Evolutionary conservation across 2,329 filamentous ascomycete genomes (phyloP).

Genomic region (Penicillium sp.): DNA sequence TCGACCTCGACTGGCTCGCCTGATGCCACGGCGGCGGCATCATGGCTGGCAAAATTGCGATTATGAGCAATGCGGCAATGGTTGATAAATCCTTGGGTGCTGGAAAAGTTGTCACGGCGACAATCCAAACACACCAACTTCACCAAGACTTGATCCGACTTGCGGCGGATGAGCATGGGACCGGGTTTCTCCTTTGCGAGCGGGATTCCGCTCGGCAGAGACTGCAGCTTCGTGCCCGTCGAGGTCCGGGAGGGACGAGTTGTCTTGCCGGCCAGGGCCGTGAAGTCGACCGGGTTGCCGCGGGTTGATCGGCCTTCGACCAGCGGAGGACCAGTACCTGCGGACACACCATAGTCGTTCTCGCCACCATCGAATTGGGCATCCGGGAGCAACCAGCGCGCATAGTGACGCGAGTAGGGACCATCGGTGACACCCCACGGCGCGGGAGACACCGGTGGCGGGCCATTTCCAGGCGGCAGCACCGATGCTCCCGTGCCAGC

Average conservation of each 20-base stretch:
- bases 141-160: slow-evolving; percentile 73
- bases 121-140: slow-evolving; percentile 89
- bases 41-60: slow-evolving; percentile 90
- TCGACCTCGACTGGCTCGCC: slow-evolving; percentile 74
- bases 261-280: slow-evolving; percentile 48
- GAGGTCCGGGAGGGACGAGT: slow-evolving; percentile 52
- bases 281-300: slow-evolving; percentile 60
- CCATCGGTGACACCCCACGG: slow-evolving; percentile 89
- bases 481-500: slow-evolving; percentile 68
- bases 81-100: slow-evolving; percentile 95
- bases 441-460: slow-evolving; percentile 69
- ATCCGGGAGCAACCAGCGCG: slow-evolving; percentile 90
- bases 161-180: slow-evolving; percentile 76
- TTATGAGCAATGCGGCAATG: slow-evolving; percentile 95
- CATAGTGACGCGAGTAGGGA: slow-evolving; percentile 89
- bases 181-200: slow-evolving; percentile 74
- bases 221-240: slow-evolving; percentile 59
- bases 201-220: slow-evolving; percentile 64
- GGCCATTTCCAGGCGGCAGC: slow-evolving; percentile 55
- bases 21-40: slow-evolving; percentile 82
- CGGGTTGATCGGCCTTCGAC: slow-evolving; percentile 72
- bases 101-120: slow-evolving; percentile 83
- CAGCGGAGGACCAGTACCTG: slow-evolving; percentile 39
- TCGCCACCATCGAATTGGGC: slow-evolving; percentile 69
- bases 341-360: slow-evolving; percentile 23